A percentile compares a stretch with the other conserved stretches of the same genome.
phyloP scores from a whole-genome alignment of 2,329 filamentous ascomycete genomes.

The Furcasterigmium sp. region DNA sequence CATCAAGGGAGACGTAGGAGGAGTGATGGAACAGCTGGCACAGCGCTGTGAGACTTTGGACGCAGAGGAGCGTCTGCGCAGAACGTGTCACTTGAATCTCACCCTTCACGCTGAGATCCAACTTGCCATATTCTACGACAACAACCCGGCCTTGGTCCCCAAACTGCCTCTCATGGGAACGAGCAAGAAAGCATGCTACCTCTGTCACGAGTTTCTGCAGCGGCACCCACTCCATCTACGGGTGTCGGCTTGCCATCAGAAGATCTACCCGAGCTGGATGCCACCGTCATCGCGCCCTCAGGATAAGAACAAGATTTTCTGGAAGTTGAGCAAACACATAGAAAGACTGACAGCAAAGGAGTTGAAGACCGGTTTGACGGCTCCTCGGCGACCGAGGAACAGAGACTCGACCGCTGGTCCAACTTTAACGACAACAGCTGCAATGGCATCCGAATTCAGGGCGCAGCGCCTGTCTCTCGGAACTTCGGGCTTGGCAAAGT shows the following conservation, averaged over 20 bases:
- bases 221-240: slow-evolving; percentile 16
- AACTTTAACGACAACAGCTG: slow-evolving; percentile 9
- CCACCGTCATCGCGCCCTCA: slow-evolving; percentile 19
- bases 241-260: slow-evolving; percentile 24
- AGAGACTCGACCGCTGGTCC: slow-evolving; percentile 11
- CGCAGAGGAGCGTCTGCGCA: slow-evolving; percentile 13
- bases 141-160: slow-evolving; percentile 14
- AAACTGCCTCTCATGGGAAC: slow-evolving; percentile 20
- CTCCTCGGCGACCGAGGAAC: slow-evolving; percentile 6
- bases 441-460: not conserved
- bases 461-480: not conserved
- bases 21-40: not conserved
- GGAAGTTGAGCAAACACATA: not conserved
- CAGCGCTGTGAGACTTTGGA: slow-evolving; percentile 2
- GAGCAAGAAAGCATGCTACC: slow-evolving; percentile 26
- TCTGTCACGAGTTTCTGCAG: slow-evolving; percentile 20
- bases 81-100: slow-evolving; percentile 13
- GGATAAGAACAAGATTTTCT: not conserved
- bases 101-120: slow-evolving; percentile 26
- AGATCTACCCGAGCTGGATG: slow-evolving; percentile 25
- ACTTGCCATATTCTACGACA: slow-evolving; percentile 22
- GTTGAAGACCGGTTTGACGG: slow-evolving; percentile 4
- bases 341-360: not conserved
- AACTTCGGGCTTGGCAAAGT: too few species aligned
- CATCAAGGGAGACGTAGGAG: not conserved